Evolutionary conservation across 2,329 filamentous ascomycete genomes (phyloP).

Genomic region (Tolypocladium amazonense): DNA sequence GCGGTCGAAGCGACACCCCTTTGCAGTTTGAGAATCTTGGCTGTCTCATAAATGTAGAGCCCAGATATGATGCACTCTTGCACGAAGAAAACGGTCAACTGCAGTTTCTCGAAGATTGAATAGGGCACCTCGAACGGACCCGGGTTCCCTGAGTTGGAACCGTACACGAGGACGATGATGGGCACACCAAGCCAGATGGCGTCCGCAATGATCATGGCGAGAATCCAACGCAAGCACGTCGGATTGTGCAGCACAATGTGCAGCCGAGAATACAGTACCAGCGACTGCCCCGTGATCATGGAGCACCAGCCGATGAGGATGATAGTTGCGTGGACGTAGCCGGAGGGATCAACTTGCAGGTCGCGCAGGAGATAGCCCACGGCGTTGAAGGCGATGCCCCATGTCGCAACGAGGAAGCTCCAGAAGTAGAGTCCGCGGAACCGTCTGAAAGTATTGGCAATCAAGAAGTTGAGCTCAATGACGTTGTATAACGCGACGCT

Average conservation of each 20-base stretch:
- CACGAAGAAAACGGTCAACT: constrained; percentile 43
- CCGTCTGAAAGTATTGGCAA: constrained; percentile 15
- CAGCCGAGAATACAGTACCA: constrained; percentile 52
- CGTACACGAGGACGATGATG: constrained; percentile 45
- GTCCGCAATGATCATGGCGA: constrained; percentile 48
- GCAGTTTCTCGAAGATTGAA: constrained; percentile 39
- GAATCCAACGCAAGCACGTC: constrained; percentile 33
- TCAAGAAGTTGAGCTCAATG: constrained; percentile 16
- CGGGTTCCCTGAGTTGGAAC: constrained; percentile 25
- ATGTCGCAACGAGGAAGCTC: constrained; percentile 17
- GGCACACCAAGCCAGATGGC: constrained; percentile 40
- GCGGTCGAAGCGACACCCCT: constrained; percentile 12
- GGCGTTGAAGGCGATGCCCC: constrained; percentile 19
- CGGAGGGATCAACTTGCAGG: constrained; percentile 2
- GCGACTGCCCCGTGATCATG: constrained; percentile 50
- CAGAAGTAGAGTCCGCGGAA: constrained; percentile 20
- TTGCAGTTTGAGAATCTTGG: constrained; percentile 33
- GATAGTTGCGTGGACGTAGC: constrained; percentile 13
- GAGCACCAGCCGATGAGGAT: constrained; percentile 20
- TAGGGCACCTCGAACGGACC: constrained; percentile 19
- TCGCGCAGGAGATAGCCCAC: constrained; percentile 35
- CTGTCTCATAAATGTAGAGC: constrained; percentile 41
- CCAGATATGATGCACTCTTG: constrained; percentile 44
- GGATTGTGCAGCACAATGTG: constrained; percentile 46
- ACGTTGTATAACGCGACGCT: constrained; percentile 16